Evolutionary conservation across 1,139 yeast species (phyloP).

Genomic region (Saccharomyces hybrid): DNA sequence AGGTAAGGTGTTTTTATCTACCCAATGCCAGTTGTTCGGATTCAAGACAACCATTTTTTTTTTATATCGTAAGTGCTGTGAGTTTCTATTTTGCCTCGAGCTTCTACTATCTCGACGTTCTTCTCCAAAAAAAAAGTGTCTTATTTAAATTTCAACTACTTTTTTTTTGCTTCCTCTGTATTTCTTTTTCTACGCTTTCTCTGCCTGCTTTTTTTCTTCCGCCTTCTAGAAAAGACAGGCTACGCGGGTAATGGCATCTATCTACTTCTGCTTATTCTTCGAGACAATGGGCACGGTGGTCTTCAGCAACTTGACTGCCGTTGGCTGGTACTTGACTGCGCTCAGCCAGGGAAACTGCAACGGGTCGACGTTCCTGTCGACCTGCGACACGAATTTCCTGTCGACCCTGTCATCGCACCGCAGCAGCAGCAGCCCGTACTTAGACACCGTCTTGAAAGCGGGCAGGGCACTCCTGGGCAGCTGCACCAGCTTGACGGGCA

Average conservation of each 20-base stretch:
- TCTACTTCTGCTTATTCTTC: constrained; percentile 2
- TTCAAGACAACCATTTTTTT: constrained; percentile 65
- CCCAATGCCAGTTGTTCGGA: constrained; percentile 90
- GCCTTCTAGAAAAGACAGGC: constrained; percentile 3
- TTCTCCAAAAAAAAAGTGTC: background rate
- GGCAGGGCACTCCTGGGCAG: constrained; percentile 22
- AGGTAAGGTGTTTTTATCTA: constrained; percentile 68
- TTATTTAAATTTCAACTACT: background rate
- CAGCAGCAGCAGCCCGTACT: constrained; percentile 23
- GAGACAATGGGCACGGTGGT: constrained; percentile 12
- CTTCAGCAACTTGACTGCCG: constrained; percentile 11
- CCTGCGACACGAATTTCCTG: constrained; percentile 13
- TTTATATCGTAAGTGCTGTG: background rate
- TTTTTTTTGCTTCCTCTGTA: background rate
- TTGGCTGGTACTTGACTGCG: constrained; percentile 4
- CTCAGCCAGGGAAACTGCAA: constrained; percentile 25
- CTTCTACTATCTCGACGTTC: background rate
- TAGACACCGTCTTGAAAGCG: constrained; percentile 1
- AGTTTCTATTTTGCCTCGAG: background rate
- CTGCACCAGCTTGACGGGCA: constrained; percentile 22
- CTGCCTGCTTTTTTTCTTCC: constrained; percentile 5
- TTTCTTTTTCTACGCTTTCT: background rate
- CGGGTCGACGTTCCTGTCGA: constrained; percentile 15
- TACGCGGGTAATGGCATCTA: background rate
- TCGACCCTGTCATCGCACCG: constrained; percentile 18